phyloP scores from a whole-genome alignment of 495 filamentous ascomycete species.

The Cercophora sp. region DNA sequence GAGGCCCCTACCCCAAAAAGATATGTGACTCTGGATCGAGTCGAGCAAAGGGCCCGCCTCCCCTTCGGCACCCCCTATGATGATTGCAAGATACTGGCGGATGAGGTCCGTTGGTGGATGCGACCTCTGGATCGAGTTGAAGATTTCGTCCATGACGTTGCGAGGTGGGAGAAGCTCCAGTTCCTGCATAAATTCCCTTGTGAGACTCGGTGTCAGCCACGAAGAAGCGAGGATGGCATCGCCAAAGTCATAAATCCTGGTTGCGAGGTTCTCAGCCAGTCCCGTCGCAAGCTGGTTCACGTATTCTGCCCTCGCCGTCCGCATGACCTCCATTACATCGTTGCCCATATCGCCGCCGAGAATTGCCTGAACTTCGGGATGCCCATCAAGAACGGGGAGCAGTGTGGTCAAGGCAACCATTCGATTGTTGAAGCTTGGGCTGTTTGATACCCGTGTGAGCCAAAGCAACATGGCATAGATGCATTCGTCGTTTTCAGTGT shows the following conservation, averaged over 20 bases:
- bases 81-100: conserved; percentile 10
- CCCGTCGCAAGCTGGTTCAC: background rate
- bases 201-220: conserved; percentile 10
- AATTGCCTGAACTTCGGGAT: background rate
- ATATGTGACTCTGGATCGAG: conserved; percentile 4
- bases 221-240: conserved; percentile 7
- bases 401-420: conserved; percentile 17
- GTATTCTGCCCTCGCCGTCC: conserved; percentile 11
- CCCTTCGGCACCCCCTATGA: conserved; percentile 9
- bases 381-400: conserved; percentile 7
- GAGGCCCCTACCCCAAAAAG: conserved; percentile 9
- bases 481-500: conserved; percentile 11
- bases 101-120: background rate
- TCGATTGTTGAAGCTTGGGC: conserved; percentile 11
- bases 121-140: conserved; percentile 9
- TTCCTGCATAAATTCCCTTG: conserved; percentile 1
- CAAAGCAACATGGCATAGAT: conserved; percentile 11
- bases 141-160: conserved; percentile 12
- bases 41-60: conserved; percentile 8
- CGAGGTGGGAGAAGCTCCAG: conserved; percentile 10
- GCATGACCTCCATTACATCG: conserved; percentile 13
- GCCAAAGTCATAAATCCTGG: conserved; percentile 14
- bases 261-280: conserved; percentile 14
- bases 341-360: conserved; percentile 6
- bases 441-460: conserved; percentile 8